These are phyloP conservation scores for Ogataea dorogensis DNA, from an alignment of 805 yeast species.

Conservation along the genomic window DNA sequence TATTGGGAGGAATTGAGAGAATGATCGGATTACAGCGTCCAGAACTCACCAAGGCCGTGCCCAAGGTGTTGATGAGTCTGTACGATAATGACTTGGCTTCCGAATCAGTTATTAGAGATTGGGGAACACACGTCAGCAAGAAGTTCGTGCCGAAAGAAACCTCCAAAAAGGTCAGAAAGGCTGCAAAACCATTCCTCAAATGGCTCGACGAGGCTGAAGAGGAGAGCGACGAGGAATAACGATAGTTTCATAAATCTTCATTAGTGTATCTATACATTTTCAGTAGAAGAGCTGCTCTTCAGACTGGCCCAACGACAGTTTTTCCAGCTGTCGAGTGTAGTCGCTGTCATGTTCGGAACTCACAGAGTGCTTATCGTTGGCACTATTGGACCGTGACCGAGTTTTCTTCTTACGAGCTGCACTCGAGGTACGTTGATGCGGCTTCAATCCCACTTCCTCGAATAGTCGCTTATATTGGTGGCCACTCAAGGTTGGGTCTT, in stretches of 20 bases:
- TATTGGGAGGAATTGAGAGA: slow-evolving; percentile 95
- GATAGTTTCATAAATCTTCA: slow-evolving; percentile 4
- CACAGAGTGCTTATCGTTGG: slow-evolving; percentile 15
- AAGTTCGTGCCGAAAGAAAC: slow-evolving; percentile 90
- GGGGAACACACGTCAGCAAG: slow-evolving; percentile 92
- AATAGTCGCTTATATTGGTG: slow-evolving; percentile 82
- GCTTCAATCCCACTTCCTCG: slow-evolving; percentile 83
- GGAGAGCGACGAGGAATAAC: slow-evolving; percentile 43
- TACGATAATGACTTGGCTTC: slow-evolving; percentile 82
- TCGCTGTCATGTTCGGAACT: slow-evolving; percentile 18
- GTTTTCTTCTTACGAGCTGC: slow-evolving; percentile 27
- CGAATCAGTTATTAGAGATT: slow-evolving; percentile 75
- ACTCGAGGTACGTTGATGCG: slow-evolving; percentile 24
- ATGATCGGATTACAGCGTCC: slow-evolving; percentile 81
- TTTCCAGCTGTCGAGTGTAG: slow-evolving; percentile 34
- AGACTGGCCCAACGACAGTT: slow-evolving; percentile 21
- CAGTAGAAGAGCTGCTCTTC: slow-evolving; percentile 20
- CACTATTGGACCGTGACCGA: slow-evolving; percentile 29
- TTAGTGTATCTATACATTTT: slow-evolving; percentile 6
- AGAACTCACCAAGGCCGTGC: slow-evolving; percentile 62
- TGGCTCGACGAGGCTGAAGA: slow-evolving; percentile 96
- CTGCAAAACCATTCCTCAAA: slow-evolving; percentile 91
- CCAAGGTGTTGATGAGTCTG: slow-evolving; percentile 76
- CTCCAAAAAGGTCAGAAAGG: slow-evolving; percentile 90
- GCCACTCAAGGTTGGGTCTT: slow-evolving; percentile 53